Percentiles rank a stretch among this genome's conserved stretches.
Evolutionary conservation across 2,329 filamentous ascomycete species (phyloP).

Genomic region (Fusarium nanum): DNA sequence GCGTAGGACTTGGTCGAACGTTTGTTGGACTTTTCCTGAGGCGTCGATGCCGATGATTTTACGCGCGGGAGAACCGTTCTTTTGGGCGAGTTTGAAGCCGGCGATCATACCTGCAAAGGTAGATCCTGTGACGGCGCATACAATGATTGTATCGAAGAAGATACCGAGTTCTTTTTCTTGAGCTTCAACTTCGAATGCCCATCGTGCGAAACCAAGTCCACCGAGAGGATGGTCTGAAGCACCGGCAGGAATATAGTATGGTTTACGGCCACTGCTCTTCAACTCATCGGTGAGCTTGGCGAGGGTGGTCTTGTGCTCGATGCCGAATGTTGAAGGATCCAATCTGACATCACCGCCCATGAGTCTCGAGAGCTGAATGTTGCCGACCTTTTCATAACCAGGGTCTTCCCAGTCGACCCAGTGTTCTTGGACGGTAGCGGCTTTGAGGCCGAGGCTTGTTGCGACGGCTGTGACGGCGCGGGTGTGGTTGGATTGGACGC

Average conservation of each 20-base stretch:
- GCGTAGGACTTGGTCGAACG: constrained; percentile 71
- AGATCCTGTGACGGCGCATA: constrained; percentile 77
- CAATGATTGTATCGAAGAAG: constrained; percentile 75
- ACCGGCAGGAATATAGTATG: constrained; percentile 79
- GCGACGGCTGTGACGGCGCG: constrained; percentile 74
- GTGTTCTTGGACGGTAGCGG: constrained; percentile 70
- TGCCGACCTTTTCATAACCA: constrained; percentile 73
- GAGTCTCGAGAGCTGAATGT: constrained; percentile 75
- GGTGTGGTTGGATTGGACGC: constrained; percentile 77
- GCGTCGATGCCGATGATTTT: constrained; percentile 74
- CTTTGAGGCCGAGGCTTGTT: constrained; percentile 66
- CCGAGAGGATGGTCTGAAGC: constrained; percentile 77
- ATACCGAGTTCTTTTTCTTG: constrained; percentile 71
- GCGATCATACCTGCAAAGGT: constrained; percentile 79
- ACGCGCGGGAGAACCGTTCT: constrained; percentile 57
- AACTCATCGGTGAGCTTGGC: constrained; percentile 66
- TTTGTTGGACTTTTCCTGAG: constrained; percentile 61
- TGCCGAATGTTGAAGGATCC: constrained; percentile 71
- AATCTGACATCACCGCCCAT: constrained; percentile 74
- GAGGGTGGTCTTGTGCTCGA: constrained; percentile 74
- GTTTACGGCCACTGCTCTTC: constrained; percentile 64
- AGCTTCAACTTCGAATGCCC: constrained; percentile 74
- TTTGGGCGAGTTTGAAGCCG: constrained; percentile 74
- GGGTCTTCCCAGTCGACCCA: constrained; percentile 73
- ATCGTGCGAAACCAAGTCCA: constrained; percentile 76